phyloP scores from a whole-genome alignment of 2,329 filamentous ascomycete species.

The Cladorrhinum sp. region DNA sequence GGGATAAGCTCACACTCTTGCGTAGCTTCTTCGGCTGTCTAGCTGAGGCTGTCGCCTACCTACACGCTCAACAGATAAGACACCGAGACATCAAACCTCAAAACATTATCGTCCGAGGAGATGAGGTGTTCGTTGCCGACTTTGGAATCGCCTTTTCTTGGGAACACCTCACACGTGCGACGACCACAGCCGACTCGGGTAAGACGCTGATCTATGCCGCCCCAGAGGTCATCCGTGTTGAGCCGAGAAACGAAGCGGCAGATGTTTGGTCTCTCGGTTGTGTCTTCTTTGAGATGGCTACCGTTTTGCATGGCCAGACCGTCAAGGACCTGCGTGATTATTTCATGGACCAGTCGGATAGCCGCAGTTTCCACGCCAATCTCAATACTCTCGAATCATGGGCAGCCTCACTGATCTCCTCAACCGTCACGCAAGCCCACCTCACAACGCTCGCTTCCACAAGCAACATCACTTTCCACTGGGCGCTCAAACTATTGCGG shows the following conservation, averaged over 20 bases:
- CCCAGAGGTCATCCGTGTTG: not conserved
- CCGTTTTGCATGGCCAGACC: not conserved
- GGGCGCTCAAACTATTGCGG: too few relatives aligned
- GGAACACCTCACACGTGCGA: not conserved
- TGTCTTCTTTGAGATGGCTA: not conserved
- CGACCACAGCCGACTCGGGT: not conserved
- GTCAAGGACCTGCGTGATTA: not conserved
- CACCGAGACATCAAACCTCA: not conserved
- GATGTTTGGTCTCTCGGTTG: not conserved
- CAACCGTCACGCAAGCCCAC: too few relatives aligned
- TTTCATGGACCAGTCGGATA: not conserved
- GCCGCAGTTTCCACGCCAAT: not conserved
- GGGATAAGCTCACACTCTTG: too few relatives aligned
- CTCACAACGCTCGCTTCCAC: too few relatives aligned
- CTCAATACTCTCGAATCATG: not conserved
- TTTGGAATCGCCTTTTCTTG: not conserved
- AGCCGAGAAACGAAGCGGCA: not conserved
- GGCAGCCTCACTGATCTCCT: not conserved
- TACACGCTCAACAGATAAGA: not conserved
- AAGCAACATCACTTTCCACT: too few relatives aligned
- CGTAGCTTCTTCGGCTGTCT: not conserved
- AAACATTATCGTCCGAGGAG: not conserved
- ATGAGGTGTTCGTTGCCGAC: not conserved
- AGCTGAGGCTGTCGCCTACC: not conserved
- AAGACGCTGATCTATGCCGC: not conserved